Base-by-base conservation (phyloP, 371 early-diverging fungal species). In the Actinomortierella wolfii region DNA sequence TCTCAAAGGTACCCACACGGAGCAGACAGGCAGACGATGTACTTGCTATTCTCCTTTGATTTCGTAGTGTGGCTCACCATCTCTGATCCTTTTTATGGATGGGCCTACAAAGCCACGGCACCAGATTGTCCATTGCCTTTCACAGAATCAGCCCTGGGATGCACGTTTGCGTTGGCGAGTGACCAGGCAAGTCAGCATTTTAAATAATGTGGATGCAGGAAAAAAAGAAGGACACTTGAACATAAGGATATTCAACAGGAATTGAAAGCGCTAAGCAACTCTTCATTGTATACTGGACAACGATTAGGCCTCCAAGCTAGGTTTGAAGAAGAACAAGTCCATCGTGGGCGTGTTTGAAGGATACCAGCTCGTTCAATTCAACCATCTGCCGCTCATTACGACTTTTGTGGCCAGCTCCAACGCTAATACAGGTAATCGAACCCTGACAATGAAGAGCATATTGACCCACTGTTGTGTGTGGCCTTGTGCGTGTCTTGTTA, bases 321-420 rank as follows among this genome's bases (percentile, higher is more conserved):
- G 88, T 34, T 64, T 88, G 64, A 78, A 79, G 57, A 80, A 78
- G 55, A 86, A 88, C 65, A 81, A 83, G 64, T 80, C 79, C 43
- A 85, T 88, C 26, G 79, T 88, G 4, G 83, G 84, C 50, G 69
- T 84, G 14, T 88, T 79, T 62, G 83, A 78, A 44, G 50, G 79
- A 24, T 83, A 83, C 70, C 88, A 88, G 65, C 60, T 88, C 8
- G 81, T 88, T 24, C 88, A 88, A 59, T 74, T 83, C 57, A 83
- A 85, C 50, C 81, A 83, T 43, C 53, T 77, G 24, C 85, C 88
- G 18, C 74, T 88, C 18, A 79, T 85, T 18, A 82, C 86, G 46
- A 85, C 86, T 0, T 65, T 88, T 46, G 77, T 88, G 39, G 84
- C 80, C 20, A 80, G 81, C 49, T 76, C 83, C 23, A 59, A 56